Evolutionary conservation across 495 filamentous ascomycete species (phyloP), one percentile per base, ranked within the genome.

Genomic region (Aspergillus sclerotioniger): DNA sequence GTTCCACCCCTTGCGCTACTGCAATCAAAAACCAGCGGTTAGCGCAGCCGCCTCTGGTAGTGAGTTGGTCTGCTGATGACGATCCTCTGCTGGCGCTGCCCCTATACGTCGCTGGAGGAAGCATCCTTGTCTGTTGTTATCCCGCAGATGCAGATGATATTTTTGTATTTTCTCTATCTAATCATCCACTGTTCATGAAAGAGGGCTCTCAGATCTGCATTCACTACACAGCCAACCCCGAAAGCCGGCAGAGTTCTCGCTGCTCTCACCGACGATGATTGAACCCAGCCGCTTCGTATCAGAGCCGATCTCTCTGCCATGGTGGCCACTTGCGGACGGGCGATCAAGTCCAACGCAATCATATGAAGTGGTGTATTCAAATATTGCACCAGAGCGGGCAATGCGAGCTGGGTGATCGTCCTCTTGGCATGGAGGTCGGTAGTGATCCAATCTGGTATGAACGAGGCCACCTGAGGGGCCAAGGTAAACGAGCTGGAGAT

Each of bases 401-500:
- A 62, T 0, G 60, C 67, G 47, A 75, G 57, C 55, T 74, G 69
- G 8, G 72, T 62, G n/a, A 75, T 65, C 7, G 68, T 54, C 21
- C 63, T 65, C 33, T 67, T 69, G 9, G 66, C 56, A 53, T 66
- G 57, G 3, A 67, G 67, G 33, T 73, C 59, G 2, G 61, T 16
- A 6, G 62, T 45, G 16, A 69, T 20, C 37, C 50, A 44, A 33
- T 71, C 64, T 7, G 71, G 71, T 48, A 74, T 66, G 3, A 53
- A 54, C 0, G 46, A 54, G 8, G 69, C 60, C 15, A 66, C 50
- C 21, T 53, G 57, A 0, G 67, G 64, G 0, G 71, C 67, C 16
- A 76, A 64, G 3, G 69, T 74, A 16, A 76, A 76, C 0, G 68
- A 76, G 0, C 70, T 71, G 45, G 69, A 74, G 31, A 76, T 74